Evolutionary conservation across 2,329 filamentous ascomycete genomes (phyloP).

Genomic region (Paecilomyces fulvus): DNA sequence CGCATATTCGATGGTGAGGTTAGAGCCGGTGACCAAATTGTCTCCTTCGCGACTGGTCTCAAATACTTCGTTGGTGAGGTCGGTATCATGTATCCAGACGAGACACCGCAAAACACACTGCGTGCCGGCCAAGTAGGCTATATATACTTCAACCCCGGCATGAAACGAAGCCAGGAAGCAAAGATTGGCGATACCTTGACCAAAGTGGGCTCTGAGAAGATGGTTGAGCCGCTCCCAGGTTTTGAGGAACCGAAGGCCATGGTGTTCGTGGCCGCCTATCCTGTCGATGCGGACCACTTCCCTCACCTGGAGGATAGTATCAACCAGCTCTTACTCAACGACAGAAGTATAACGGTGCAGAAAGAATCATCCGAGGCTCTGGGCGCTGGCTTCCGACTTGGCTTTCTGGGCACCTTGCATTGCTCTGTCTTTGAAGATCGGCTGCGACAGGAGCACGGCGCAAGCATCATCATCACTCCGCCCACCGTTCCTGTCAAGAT

Average conservation of each 20-base stretch:
- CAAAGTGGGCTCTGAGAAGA: slow-evolving; percentile 63
- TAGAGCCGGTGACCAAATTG: slow-evolving; percentile 71
- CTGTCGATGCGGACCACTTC: slow-evolving; percentile 83
- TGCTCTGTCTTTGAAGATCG: slow-evolving; percentile 99
- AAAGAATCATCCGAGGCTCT: slow-evolving; percentile 93
- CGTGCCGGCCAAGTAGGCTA: slow-evolving; percentile 94
- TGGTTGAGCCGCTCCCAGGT: slow-evolving; percentile 74
- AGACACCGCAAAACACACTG: slow-evolving; percentile 69
- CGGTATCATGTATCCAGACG: slow-evolving; percentile 88
- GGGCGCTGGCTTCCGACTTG: slow-evolving; percentile 86
- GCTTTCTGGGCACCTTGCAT: slow-evolving; percentile 92
- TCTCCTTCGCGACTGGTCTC: slow-evolving; percentile 77
- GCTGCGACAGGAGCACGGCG: slow-evolving; percentile 84
- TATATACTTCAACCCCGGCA: slow-evolving; percentile 93
- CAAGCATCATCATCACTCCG: slow-evolving; percentile 92
- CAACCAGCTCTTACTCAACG: slow-evolving; percentile 85
- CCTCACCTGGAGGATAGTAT: slow-evolving; percentile 87
- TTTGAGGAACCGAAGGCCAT: slow-evolving; percentile 98
- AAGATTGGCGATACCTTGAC: slow-evolving; percentile 96
- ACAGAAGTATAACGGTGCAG: slow-evolving; percentile 84
- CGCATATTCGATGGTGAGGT: slow-evolving; percentile 84
- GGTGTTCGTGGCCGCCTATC: slow-evolving; percentile 97
- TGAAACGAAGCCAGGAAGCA: slow-evolving; percentile 93
- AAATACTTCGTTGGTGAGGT: slow-evolving; percentile 95
- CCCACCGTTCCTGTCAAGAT: slow-evolving; percentile 91